Conservation (phyloP, 352 stramenopile species). For the Phytopythium cucurbitacearum region DNA sequence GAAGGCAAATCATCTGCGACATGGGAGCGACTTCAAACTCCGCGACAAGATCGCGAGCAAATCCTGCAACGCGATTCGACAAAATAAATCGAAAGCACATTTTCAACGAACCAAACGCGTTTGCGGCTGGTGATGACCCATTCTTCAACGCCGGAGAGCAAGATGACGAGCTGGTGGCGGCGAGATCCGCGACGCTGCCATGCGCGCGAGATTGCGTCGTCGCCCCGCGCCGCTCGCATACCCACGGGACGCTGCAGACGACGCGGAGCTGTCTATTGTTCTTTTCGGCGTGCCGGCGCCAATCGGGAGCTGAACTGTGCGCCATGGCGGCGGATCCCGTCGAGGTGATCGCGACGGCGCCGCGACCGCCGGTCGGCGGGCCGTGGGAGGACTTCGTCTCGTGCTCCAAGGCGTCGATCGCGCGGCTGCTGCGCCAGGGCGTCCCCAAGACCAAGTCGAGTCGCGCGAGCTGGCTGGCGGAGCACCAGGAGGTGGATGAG, state of each 20-base stretch:
- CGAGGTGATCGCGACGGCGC: background rate
- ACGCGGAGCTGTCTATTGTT: too few species aligned
- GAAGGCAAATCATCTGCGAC: background rate
- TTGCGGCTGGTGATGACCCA: too few species aligned
- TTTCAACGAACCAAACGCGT: background rate
- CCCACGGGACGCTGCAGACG: too few species aligned
- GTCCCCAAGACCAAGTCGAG: constrained; percentile 28
- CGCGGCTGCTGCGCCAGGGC: constrained; percentile 26
- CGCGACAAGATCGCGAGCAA: background rate
- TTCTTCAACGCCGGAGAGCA: too few species aligned
- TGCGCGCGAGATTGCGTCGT: too few species aligned
- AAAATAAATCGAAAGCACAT: background rate
- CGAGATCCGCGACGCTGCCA: too few species aligned
- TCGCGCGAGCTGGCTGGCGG: constrained; percentile 19
- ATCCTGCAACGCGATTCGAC: background rate
- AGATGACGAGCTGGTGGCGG: too few species aligned
- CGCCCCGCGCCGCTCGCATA: too few species aligned
- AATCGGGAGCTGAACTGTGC: too few species aligned
- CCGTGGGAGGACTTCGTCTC: constrained; percentile 30
- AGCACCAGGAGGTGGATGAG: constrained; percentile 24
- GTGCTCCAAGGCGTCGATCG: constrained; percentile 28
- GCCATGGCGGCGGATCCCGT: too few species aligned
- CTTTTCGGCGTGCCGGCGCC: too few species aligned
- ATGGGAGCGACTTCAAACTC: background rate
- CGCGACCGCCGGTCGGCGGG: constrained; percentile 14